A percentile compares a stretch with the other conserved stretches of the same genome.
Conservation (phyloP, 2,329 filamentous ascomycete genomes). For the Epichloe glyceriae region DNA sequence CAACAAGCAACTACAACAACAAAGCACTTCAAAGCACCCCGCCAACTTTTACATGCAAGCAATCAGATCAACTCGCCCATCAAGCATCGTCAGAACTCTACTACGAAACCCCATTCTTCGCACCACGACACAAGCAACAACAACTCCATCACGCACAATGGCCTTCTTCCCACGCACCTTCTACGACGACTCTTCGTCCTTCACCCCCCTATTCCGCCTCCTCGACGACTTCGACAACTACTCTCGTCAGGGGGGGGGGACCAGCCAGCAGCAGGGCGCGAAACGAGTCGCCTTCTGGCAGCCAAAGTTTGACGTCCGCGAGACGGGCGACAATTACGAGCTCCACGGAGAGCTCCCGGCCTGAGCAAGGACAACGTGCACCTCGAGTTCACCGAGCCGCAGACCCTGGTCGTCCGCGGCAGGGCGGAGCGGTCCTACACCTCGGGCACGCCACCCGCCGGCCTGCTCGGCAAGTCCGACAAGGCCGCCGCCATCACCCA, state of each 20-base stretch:
- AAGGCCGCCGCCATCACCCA: conserved; percentile 24
- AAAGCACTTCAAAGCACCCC: too few species aligned
- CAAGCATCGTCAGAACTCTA: conserved; percentile 11
- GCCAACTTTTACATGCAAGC: conserved; percentile 11
- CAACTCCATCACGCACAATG: conserved; percentile 32
- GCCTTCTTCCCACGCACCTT: conserved; percentile 44
- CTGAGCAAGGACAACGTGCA: conserved; percentile 56
- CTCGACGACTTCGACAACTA: conserved; percentile 46
- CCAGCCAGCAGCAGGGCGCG: conserved; percentile 7
- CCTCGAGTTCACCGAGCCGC: conserved; percentile 62
- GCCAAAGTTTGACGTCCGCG: conserved; percentile 61
- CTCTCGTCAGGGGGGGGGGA: conserved; percentile 18
- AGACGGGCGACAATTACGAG: conserved; percentile 51
- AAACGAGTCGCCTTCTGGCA: conserved; percentile 36
- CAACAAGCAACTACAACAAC: not conserved
- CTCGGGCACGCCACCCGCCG: conserved; percentile 31
- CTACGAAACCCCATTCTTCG: conserved; percentile 12
- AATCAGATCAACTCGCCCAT: conserved; percentile 12
- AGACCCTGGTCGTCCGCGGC: conserved; percentile 56
- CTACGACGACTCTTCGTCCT: conserved; percentile 35
- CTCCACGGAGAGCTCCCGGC: conserved; percentile 64
- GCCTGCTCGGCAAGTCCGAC: conserved; percentile 26
- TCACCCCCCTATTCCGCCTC: conserved; percentile 43
- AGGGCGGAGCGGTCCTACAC: conserved; percentile 46
- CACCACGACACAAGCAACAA: conserved; percentile 8